phyloP scores from a whole-genome alignment of 441 rosid genomes.

The Croton laevigatus region DNA sequence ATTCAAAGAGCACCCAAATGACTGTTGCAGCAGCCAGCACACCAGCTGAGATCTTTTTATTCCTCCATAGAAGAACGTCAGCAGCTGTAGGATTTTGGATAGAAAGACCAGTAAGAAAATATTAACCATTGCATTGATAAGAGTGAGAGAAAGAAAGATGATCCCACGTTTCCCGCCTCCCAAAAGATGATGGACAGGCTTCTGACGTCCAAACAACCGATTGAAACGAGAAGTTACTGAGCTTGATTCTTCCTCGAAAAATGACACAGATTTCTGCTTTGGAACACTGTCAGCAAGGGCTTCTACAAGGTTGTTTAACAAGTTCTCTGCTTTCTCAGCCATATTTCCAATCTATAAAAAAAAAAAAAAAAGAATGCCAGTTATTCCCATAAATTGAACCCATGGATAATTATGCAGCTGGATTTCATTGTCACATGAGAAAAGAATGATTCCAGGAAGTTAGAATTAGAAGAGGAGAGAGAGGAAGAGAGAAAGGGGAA shows the following conservation, averaged over 20 bases:
- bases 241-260: slow-evolving; percentile 57
- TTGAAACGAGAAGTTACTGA: slow-evolving; percentile 54
- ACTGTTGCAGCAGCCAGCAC: slow-evolving; percentile 69
- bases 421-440: not conserved
- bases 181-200: slow-evolving; percentile 63
- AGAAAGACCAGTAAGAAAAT: slow-evolving; percentile 3
- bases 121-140: slow-evolving; percentile 9
- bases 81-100: slow-evolving; percentile 63
- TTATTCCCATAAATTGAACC: not conserved
- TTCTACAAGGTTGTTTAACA: slow-evolving; percentile 58
- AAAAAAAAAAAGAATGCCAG: slow-evolving; percentile 18
- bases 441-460: not conserved
- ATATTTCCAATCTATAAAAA: slow-evolving; percentile 42
- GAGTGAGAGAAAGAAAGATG: slow-evolving; percentile 1
- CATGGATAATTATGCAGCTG: not conserved
- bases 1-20: slow-evolving; percentile 91
- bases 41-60: slow-evolving; percentile 91
- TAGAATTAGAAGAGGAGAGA: not conserved
- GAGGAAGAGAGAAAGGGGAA: not conserved
- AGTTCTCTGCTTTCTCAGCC: slow-evolving; percentile 65
- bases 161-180: slow-evolving; percentile 89
- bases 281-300: slow-evolving; percentile 53
- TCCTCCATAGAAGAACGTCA: slow-evolving; percentile 98
- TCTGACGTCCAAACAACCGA: slow-evolving; percentile 77
- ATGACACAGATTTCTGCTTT: slow-evolving; percentile 59